These are phyloP conservation scores for Teratosphaeria zuluensis DNA, from an alignment of 2,329 filamentous ascomycete species.

Conservation along the genomic window DNA sequence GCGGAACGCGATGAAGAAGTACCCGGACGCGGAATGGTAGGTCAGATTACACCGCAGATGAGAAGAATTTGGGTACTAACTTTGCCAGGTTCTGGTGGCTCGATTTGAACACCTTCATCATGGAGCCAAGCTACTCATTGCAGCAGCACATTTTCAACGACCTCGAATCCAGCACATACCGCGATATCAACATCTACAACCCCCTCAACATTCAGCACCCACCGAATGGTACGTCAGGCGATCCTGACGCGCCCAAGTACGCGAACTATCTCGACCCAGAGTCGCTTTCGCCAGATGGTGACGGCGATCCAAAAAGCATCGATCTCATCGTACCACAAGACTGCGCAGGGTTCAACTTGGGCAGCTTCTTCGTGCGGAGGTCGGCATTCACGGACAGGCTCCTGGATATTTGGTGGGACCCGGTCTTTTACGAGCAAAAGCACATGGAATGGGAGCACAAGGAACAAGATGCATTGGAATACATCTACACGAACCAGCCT, in stretches of 20 bases:
- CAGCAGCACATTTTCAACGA: conserved; percentile 84
- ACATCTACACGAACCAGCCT: conserved; percentile 81
- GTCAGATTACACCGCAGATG: conserved; percentile 21
- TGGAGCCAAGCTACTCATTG: conserved; percentile 87
- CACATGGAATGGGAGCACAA: conserved; percentile 99
- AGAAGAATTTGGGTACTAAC: neutral
- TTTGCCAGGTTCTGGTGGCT: conserved; percentile 96
- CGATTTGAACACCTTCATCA: conserved; percentile 93
- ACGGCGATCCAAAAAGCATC: conserved; percentile 67
- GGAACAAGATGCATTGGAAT: conserved; percentile 89
- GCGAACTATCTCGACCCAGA: conserved; percentile 61
- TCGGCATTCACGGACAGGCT: conserved; percentile 84
- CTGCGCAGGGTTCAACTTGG: conserved; percentile 90
- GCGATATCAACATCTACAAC: conserved; percentile 94
- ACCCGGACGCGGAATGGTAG: conserved; percentile 92
- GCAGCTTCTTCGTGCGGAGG: conserved; percentile 84
- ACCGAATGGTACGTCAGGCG: conserved; percentile 37
- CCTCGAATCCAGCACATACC: conserved; percentile 66
- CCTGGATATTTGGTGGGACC: conserved; percentile 97
- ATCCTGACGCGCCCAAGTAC: conserved; percentile 33
- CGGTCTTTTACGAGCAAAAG: conserved; percentile 92
- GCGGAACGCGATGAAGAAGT: conserved; percentile 79
- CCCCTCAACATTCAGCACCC: conserved; percentile 90
- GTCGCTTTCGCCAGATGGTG: conserved; percentile 63
- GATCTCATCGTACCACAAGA: conserved; percentile 87